Evolutionary conservation across 768 basidiomycete species (phyloP).

Genomic region (Lactarius hatsudake): DNA sequence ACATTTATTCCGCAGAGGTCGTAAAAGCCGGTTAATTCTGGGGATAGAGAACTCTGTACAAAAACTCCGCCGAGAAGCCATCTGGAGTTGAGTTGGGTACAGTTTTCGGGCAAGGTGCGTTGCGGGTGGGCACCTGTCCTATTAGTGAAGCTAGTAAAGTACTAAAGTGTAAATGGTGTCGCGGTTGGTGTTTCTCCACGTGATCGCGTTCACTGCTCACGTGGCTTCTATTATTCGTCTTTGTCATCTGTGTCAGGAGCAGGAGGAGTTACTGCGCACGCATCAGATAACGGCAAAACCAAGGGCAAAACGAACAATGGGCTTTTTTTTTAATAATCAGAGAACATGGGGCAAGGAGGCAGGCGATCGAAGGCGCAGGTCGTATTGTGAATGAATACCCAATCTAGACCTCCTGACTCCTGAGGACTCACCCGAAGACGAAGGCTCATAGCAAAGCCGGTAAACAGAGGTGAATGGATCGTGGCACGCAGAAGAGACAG

Average conservation of each 20-base stretch:
- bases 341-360: too few species aligned
- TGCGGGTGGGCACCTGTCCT: background rate
- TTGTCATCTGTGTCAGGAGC: background rate
- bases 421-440: too few species aligned
- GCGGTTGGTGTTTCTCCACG: background rate
- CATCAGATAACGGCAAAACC: background rate
- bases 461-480: background rate
- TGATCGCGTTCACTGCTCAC: background rate
- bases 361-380: too few species aligned
- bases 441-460: too few species aligned
- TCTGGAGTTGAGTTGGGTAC: background rate
- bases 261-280: too few species aligned
- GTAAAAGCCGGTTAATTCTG: slow-evolving; percentile 44
- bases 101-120: background rate
- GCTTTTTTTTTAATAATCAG: too few species aligned
- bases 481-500: background rate
- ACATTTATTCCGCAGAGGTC: slow-evolving; percentile 50
- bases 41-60: slow-evolving; percentile 36
- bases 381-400: too few species aligned
- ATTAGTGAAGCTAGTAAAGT: background rate
- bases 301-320: background rate
- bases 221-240: background rate
- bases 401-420: background rate
- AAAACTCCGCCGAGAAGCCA: background rate
- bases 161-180: background rate